phyloP scores from a whole-genome alignment of 1,284 basidiomycete genomes.

The Fomitopsis pinicola region DNA sequence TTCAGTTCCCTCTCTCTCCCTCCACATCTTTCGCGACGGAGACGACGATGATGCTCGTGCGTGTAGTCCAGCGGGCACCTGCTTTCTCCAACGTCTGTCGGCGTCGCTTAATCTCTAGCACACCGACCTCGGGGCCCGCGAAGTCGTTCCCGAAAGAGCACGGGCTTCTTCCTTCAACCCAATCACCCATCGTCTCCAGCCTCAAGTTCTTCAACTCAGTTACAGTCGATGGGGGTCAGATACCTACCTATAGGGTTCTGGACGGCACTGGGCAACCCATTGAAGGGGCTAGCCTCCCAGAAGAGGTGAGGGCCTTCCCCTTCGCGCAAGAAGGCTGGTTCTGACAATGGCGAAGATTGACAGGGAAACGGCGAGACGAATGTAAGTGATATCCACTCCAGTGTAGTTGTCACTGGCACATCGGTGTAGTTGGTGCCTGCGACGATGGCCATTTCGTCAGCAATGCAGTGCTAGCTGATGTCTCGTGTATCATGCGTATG shows the following conservation, averaged over 20 bases:
- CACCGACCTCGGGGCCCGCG: not conserved
- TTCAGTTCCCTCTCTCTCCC: not conserved
- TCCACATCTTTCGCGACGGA: not conserved
- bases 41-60: not conserved
- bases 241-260: conserved; percentile 80
- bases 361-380: conserved; percentile 62
- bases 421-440: too few species aligned
- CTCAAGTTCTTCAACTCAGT: conserved; percentile 78
- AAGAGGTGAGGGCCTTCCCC: conserved; percentile 32
- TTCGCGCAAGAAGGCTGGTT: conserved; percentile 22
- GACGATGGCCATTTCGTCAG: too few species aligned
- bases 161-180: conserved; percentile 50
- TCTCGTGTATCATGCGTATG: too few species aligned
- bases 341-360: conserved; percentile 48
- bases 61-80: not conserved
- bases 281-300: conserved; percentile 69
- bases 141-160: conserved; percentile 7
- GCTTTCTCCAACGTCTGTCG: not conserved
- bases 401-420: too few species aligned
- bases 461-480: too few species aligned
- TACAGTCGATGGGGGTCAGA: conserved; percentile 50
- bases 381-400: conserved; percentile 40
- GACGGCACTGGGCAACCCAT: conserved; percentile 73
- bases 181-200: conserved; percentile 61
- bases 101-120: not conserved